Evolutionary conservation across 2,329 filamentous ascomycete species (phyloP), one percentile per base, ranked within the genome.

Genomic region (Aspergillus aculeatus): DNA sequence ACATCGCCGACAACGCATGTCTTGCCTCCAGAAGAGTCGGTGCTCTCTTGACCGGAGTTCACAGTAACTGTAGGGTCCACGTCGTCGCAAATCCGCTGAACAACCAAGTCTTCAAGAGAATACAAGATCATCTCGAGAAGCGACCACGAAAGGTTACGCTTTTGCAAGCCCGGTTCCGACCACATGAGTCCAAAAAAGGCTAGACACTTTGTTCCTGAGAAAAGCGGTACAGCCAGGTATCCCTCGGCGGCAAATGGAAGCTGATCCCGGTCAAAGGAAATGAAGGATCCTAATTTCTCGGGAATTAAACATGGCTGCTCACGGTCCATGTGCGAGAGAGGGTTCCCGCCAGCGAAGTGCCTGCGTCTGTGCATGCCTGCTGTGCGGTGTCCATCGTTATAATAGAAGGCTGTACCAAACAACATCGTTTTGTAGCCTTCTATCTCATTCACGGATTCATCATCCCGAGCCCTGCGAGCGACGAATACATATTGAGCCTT

Each of bases 141-240:
- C 1, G 81, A 82, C 88, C 88, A 91, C 7, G 86, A 83, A 26
- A 89, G 70, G 14, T 77, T 78, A 50, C 83, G 80, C 50, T 80
- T 80, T 16, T 78, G 75, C 16, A 86, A 78, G n/a, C 86, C 87
- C 61, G 88, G 81, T 48, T 78, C 75, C 5, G 86, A 86, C 88
- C 88, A 91, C 80, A 90, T 86, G 70, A 88, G 78, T n/a, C 88
- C 88, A 68, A 91, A 86, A 72, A 90, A 86, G 23, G 85, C 87
- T 66, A 89, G 84, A 69, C 85, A 89, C 70, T 87, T 89, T 32
- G 83, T 85, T 47, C 85, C 82, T 4, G 83, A 81, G 64, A 87
- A 89, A 2, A 91, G 76, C 0, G 88, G 88, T 14, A 90, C 78
- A 7, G 85, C 86, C 38, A 91, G 78, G 68, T 89, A 90, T 2